Evolutionary conservation across 441 rosid species (phyloP).

Genomic region (Arabidopsis hybrid): DNA sequence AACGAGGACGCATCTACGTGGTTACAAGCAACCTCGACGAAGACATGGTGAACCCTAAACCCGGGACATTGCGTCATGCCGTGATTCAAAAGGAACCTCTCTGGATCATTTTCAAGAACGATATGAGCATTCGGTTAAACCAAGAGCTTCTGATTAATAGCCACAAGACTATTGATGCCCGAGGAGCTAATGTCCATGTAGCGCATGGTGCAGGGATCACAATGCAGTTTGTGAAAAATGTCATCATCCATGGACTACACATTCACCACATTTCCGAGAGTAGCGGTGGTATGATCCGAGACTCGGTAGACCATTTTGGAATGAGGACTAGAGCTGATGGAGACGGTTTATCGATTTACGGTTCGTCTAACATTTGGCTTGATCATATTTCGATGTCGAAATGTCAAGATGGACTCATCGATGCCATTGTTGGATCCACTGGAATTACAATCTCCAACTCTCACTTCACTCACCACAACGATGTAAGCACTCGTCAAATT

Average conservation of each 20-base stretch:
- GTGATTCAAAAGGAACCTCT: slow-evolving; percentile 60
- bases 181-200: slow-evolving; percentile 60
- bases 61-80: slow-evolving; percentile 64
- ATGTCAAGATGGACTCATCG: slow-evolving; percentile 65
- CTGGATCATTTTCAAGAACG: slow-evolving; percentile 62
- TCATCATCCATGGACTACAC: slow-evolving; percentile 62
- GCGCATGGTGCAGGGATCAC: slow-evolving; percentile 64
- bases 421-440: slow-evolving; percentile 60
- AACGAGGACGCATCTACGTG: slow-evolving; percentile 48
- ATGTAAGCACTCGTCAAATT: slow-evolving; percentile 31
- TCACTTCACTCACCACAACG: slow-evolving; percentile 69
- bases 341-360: slow-evolving; percentile 55
- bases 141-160: slow-evolving; percentile 54
- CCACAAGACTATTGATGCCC: slow-evolving; percentile 66
- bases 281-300: slow-evolving; percentile 55
- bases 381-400: slow-evolving; percentile 66
- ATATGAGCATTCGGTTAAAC: slow-evolving; percentile 56
- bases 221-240: slow-evolving; percentile 53
- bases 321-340: slow-evolving; percentile 52
- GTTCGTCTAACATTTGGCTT: slow-evolving; percentile 56
- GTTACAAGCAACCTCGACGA: slow-evolving; percentile 57
- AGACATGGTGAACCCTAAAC: slow-evolving; percentile 49
- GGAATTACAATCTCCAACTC: slow-evolving; percentile 71
- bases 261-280: slow-evolving; percentile 48
- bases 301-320: slow-evolving; percentile 55